A percentile compares a stretch with the other conserved stretches of the same genome.
Conservation (phyloP, 768 basidiomycete genomes). For the Suillus plorans region DNA sequence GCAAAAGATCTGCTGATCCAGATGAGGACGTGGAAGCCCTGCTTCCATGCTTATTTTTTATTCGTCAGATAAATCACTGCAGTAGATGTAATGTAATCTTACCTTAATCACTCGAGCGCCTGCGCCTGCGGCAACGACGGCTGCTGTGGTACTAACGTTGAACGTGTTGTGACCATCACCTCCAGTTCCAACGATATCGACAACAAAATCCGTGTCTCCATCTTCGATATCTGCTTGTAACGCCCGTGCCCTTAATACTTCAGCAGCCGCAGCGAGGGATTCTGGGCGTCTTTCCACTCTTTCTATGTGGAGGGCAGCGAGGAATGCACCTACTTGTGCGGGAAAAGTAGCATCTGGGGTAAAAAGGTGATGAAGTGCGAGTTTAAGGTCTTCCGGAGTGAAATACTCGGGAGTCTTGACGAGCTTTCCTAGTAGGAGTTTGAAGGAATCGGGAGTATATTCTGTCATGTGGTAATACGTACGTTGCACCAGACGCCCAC, state of each 20-base stretch:
- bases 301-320: slow-evolving; percentile 81
- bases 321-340: slow-evolving; percentile 84
- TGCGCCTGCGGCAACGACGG: slow-evolving; percentile 91
- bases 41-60: slow-evolving; percentile 73
- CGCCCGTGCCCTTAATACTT: slow-evolving; percentile 68
- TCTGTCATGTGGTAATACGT: slow-evolving; percentile 18
- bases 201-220: slow-evolving; percentile 67
- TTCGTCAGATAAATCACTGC: neutral
- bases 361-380: slow-evolving; percentile 74
- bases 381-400: slow-evolving; percentile 68
- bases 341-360: slow-evolving; percentile 62
- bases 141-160: slow-evolving; percentile 96
- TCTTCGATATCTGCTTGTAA: slow-evolving; percentile 61
- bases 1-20: slow-evolving; percentile 90
- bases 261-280: slow-evolving; percentile 76
- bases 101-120: slow-evolving; percentile 95
- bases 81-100: slow-evolving; percentile 16
- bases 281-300: slow-evolving; percentile 76
- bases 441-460: slow-evolving; percentile 60
- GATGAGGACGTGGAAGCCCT: slow-evolving; percentile 92
- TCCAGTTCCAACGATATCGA: slow-evolving; percentile 43
- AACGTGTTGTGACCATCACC: slow-evolving; percentile 96
- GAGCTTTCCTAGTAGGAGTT: slow-evolving; percentile 71
- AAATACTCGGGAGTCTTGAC: slow-evolving; percentile 83
- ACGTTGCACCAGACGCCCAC: neutral